Evolutionary conservation across 2,329 filamentous ascomycete species (phyloP), one percentile per base, ranked within the genome.

Genomic region (Neophaeococcomyces mojaviensis): DNA sequence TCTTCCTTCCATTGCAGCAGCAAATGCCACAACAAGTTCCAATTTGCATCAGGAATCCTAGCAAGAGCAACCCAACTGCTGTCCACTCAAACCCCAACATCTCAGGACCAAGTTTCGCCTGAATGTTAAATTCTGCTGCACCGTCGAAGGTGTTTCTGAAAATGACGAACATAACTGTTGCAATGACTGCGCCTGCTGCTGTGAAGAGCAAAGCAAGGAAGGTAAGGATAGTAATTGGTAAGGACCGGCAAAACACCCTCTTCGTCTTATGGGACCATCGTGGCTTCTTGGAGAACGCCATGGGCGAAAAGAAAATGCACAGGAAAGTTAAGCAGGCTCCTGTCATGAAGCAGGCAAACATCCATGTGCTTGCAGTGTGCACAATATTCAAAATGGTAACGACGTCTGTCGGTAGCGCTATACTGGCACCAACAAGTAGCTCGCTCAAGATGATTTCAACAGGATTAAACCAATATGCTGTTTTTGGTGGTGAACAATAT

Each of bases 21-120:
- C 67, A 69, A 18, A 67, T 61, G 12, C 86, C 94, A 64, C 88
- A 95, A 56, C 82, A 86, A 64, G 90, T 74, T 26, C 82, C 79
- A 22, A 84, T 69, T 63, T 94, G 86, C 16, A 94, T 70, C 26
- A 84, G 61, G 57, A 86, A 89, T 0, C 83, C 82, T 16, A 89
- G 59, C 4, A 87, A 66, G 1, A 78, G 77, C 49, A 82, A 78
- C 0, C 72, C 78, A 0, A 81, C 76, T 0, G 83, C 86, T 22
- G 88, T 76, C 89, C 90, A 97, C 83, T 94, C 90, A 60, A 94
- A 94, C 0, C 70, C 84, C 58, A 94, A 78, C 84, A 94, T 89
- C 54, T 79, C 74, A 30, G 63, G 66, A 4, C 88, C 88, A 28
- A 94, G 69, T 2, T 74, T 67, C 2, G 82, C 85, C 8, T 68